Evolutionary conservation across 495 filamentous ascomycete species (phyloP), one percentile per base, ranked within the genome.

Genomic region (Cladorrhinum samala): DNA sequence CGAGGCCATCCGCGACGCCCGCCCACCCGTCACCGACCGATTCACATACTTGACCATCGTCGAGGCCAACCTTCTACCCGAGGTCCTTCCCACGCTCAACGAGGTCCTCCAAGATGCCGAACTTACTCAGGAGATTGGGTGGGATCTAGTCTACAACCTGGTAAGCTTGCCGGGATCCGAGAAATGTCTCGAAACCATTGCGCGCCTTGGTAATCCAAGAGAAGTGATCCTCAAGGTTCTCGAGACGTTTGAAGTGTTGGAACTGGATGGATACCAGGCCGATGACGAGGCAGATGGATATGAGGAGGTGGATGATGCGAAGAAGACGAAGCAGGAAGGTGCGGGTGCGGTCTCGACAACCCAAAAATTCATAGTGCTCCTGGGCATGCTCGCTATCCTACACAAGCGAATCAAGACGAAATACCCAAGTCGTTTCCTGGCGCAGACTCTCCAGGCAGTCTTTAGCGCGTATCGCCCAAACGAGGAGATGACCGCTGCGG

Each of bases 211-310:
- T 19, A 98, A 97, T 60, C 94, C 93, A 0, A 76, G 93, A 49
- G 93, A 98, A 64, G 93, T 96, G 36, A 87, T 96, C 38, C 73
- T 98, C 53, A 93, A 94, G 53, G 83, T 91, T 7, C 85, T 88
- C 27, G 89, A 95, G 61, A 78, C 77, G 1, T 65, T 83, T 4
- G 77, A 74, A 27, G 73, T 85, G 21, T 68, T 80, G 1, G 74
- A 80, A 9, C 74, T 76, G 2, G 74, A 79, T 1, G 71, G 46
- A 59, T 23, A 70, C 9, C 54, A 58, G 18, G 60, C 58, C 6
- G 57, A 69, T 6, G 62, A 64, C 9, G 60, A 68, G 8, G 43
- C 55, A 2, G 75, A 80, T 1, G 71, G 50, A 61, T 18, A 71
- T 3, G 57, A 62, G 17, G 60, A 59, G 6, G 58, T 67, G 8